A percentile compares a stretch with the other conserved stretches of the same genome.
Conservation (phyloP, 805 yeast species). For the Saccharomyces mikatae region DNA sequence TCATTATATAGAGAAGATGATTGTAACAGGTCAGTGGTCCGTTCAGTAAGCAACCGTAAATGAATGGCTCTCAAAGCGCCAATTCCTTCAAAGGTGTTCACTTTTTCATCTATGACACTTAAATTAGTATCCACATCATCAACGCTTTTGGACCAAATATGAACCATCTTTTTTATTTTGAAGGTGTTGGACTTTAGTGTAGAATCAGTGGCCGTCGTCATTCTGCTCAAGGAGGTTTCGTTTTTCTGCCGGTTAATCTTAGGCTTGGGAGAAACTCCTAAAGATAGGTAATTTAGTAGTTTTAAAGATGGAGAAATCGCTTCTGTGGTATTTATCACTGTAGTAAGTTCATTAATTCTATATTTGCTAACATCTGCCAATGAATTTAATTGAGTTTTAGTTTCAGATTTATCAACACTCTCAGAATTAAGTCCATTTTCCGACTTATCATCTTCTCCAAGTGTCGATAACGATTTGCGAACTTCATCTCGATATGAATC, state of each 20-base stretch:
- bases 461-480: constrained; percentile 22
- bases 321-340: constrained; percentile 24
- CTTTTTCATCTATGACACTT: constrained; percentile 16
- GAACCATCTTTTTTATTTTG: constrained; percentile 13
- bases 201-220: constrained; percentile 11
- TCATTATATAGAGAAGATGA: constrained; percentile 41
- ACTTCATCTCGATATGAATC: constrained; percentile 47
- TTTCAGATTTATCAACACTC: not conserved
- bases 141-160: constrained; percentile 11
- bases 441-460: not conserved
- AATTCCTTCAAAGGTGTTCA: constrained; percentile 18
- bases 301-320: constrained; percentile 25
- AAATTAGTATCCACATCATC: constrained; percentile 17
- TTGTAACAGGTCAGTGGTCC: constrained; percentile 63
- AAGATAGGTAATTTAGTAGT: constrained; percentile 22
- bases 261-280: constrained; percentile 4
- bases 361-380: constrained; percentile 17
- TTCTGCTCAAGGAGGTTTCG: constrained; percentile 9
- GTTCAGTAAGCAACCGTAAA: constrained; percentile 51
- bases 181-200: constrained; percentile 11
- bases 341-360: constrained; percentile 15
- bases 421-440: not conserved
- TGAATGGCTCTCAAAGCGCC: constrained; percentile 30
- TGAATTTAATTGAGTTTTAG: constrained; percentile 4
- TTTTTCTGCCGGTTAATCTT: not conserved